Evolutionary conservation across 768 basidiomycete species (phyloP), one percentile per base, ranked within the genome.

Genomic region (Boletus fagicola): DNA sequence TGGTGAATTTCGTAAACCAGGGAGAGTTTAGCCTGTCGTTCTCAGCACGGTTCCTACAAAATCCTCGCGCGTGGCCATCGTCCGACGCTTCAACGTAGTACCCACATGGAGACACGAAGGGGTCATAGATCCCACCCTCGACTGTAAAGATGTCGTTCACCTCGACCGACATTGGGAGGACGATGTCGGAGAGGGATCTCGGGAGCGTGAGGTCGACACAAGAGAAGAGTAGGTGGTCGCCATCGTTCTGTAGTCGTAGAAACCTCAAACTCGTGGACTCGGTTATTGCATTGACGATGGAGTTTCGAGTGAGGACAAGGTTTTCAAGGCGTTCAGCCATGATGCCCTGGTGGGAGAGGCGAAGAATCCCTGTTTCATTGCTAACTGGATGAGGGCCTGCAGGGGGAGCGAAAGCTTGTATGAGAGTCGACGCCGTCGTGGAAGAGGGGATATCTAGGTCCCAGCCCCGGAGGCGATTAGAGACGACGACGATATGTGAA

Each of bases 31-130:
- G 9, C 15, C 20, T 3, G 22, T 28, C 9, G 22, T 39, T 13
- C 10, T 45, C 36, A 5, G 5, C 22, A 26, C 24, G 43, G 24
- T 5, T 33, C 24, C 44, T 30, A 47, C 49, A 52, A 24, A 59
- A 53, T 1, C 50, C 58, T 24, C 58, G 49, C 8, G 12, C 50
- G 15, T 59, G 24, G 12, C 58, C 57, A 16, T 59, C 58, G 13
- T 59, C 45, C 11, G 58, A 59, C 7, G 39, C 33, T 31, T 36
- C 45, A 5, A 59, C 30, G 28, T 36, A 24, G 33, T 52, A 52
- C 35, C 57, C 39, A 16, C 28, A 11, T 15, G 46, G 13, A 30
- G 57, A 28, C 24, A 45, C 22, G 28, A 35, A 22, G 15, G 18
- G 20, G 22, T 59, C 36, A 15, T 36, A 46, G 20, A 47, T 26